Base-by-base conservation (phyloP, 2,329 filamentous ascomycete genomes). In the Macrophomina pseudophaseolina region DNA sequence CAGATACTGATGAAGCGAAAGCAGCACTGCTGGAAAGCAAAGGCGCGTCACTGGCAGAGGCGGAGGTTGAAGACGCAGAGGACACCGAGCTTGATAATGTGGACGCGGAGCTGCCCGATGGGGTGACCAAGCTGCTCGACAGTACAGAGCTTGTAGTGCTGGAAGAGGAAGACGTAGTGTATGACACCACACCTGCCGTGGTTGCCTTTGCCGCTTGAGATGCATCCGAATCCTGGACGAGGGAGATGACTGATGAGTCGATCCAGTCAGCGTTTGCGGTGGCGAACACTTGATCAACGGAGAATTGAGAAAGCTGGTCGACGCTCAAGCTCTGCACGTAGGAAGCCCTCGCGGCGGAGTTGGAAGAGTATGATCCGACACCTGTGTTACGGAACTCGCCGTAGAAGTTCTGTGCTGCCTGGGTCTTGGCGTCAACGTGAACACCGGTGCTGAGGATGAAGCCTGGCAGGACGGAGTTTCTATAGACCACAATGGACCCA, bases 381-480 rank as follows among this genome's bases (percentile, higher is more conserved):
- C 82, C 82, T 1, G 74, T 79, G 1, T 75, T 82, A 28, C 69
- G 69, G 64, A 79, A 84, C 71, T 84, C 82, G 2, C 77, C 72
- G 67, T 81, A 83, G n/a, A 75, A 71, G 23, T 69, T 79, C 72
- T 14, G 11, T 8, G n/a, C 9, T 12, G 16, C 14, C 18, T 56
- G 53, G 11, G 53, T 56, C 18, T 56, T 56, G 23, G 72, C 67
- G 1, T 72, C 44, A 3, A 72, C 68, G 58, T 80, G 75, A 0
- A 81, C 76, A 63, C 79, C 81, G 0, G 72, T 71, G 1, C 75
- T 67, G 30, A 80, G 75, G 42, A 84, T 74, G 23, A 82, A 73
- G 42, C 72, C 74, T 1, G 74, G 76, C 18, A 84, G 71, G 6
- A 68, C 73, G 0, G 79, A 78, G 54, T 80, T 78, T 6, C 81